These are phyloP conservation scores for Fusarium algeriense DNA, from an alignment of 2,329 filamentous ascomycete genomes.

Conservation along the genomic window DNA sequence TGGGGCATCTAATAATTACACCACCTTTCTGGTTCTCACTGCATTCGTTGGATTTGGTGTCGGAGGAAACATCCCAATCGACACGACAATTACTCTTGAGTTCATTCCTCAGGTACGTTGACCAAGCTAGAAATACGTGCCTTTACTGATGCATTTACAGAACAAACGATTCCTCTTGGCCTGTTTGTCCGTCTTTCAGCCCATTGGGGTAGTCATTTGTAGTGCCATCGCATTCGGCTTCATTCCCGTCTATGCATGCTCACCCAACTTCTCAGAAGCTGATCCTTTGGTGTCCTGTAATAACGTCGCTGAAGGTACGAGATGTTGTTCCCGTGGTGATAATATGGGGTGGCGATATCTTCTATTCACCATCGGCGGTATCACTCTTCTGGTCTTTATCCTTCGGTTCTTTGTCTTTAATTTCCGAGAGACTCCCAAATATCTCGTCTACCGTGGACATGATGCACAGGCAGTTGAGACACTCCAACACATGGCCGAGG, in stretches of 20 bases:
- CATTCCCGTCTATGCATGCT: conserved; percentile 64
- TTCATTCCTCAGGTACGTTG: conserved; percentile 61
- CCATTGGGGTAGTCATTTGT: conserved; percentile 65
- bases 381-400: conserved; percentile 59
- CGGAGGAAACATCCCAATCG: conserved; percentile 67
- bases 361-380: conserved; percentile 58
- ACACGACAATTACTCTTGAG: conserved; percentile 67
- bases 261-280: conserved; percentile 62
- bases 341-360: conserved; percentile 67
- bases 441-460: conserved; percentile 57
- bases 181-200: conserved; percentile 66
- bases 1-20: conserved; percentile 63
- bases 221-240: conserved; percentile 65
- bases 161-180: conserved; percentile 64
- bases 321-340: conserved; percentile 54
- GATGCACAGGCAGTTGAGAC: conserved; percentile 62
- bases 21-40: conserved; percentile 64
- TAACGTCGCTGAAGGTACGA: conserved; percentile 36
- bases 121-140: rapidly evolving
- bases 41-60: conserved; percentile 67
- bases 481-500: conserved; percentile 60
- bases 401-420: conserved; percentile 61
- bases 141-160: not conserved
- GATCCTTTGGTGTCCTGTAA: conserved; percentile 59
- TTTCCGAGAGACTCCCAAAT: conserved; percentile 63